Percentiles rank a stretch among this genome's conserved stretches.
Evolutionary conservation across 2,329 filamentous ascomycete species (phyloP).

Genomic region (Lasiodiplodia gonubiensis): DNA sequence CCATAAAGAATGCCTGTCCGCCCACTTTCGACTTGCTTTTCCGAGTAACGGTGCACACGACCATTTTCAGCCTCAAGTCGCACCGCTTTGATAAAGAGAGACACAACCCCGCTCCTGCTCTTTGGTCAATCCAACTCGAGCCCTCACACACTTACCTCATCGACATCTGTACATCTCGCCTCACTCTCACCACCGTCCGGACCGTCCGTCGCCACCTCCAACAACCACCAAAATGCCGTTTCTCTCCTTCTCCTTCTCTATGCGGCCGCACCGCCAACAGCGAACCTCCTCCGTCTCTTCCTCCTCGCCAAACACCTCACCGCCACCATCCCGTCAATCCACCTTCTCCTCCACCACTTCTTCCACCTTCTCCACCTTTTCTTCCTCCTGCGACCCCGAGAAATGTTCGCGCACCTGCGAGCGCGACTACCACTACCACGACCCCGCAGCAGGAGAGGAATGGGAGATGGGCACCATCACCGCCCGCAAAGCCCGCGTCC

Average conservation of each 20-base stretch:
- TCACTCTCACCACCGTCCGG: not conserved
- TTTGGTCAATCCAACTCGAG: not conserved
- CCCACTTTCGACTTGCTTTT: not conserved
- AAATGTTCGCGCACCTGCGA: not conserved
- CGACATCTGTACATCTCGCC: not conserved
- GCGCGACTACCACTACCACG: not conserved
- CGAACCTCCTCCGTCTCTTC: not conserved
- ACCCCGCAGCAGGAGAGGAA: not conserved
- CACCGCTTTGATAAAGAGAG: not conserved
- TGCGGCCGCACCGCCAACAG: not conserved
- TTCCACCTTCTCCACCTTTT: not conserved
- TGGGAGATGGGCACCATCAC: constrained; percentile 16
- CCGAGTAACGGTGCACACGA: not conserved
- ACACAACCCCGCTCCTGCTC: not conserved
- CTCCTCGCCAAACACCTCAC: not conserved
- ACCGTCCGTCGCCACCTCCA: not conserved
- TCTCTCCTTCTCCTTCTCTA: not conserved
- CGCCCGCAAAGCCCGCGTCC: constrained; percentile 7
- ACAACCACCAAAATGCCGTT: not conserved
- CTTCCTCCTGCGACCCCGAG: not conserved
- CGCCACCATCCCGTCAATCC: not conserved
- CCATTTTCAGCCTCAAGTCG: not conserved
- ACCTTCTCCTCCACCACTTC: not conserved
- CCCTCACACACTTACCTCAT: not conserved
- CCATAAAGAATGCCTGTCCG: not conserved